Percentiles rank a stretch among this genome's conserved stretches.
Conservation (phyloP, 108 stramenopile genomes). For the Cyclotella sp. region DNA sequence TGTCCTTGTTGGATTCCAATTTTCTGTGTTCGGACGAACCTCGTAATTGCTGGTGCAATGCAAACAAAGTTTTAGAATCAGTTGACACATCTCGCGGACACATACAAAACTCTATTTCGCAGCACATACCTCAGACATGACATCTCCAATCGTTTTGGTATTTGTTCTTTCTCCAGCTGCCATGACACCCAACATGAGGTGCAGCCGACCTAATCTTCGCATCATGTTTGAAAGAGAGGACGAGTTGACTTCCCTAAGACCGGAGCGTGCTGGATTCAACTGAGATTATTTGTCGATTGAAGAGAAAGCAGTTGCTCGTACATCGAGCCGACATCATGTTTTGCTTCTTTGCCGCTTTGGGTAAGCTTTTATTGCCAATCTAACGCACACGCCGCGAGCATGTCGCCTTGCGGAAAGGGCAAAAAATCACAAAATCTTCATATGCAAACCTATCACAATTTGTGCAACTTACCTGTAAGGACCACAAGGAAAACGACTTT, state of each 20-base stretch:
- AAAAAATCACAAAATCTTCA: no score
- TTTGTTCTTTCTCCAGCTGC: not conserved
- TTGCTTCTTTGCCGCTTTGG: no score
- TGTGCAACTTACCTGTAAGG: no score
- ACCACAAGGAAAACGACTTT: no score
- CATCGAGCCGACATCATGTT: no score
- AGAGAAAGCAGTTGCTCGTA: no score
- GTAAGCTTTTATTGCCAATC: no score
- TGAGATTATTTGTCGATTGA: no score
- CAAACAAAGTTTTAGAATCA: not conserved
- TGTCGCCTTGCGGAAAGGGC: no score
- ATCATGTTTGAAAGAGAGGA: not conserved
- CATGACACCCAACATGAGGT: not conserved
- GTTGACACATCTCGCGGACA: not conserved
- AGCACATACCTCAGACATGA: constrained; percentile 16
- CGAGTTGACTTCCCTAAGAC: not conserved
- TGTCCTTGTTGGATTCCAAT: constrained; percentile 30
- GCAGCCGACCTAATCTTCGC: not conserved
- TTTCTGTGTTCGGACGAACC: constrained; percentile 15
- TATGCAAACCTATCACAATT: no score
- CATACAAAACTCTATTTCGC: not conserved
- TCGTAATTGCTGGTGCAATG: constrained; percentile 19
- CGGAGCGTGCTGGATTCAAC: no score
- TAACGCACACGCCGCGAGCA: no score
- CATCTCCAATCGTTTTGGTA: constrained; percentile 18